A percentile compares a stretch with the other conserved stretches of the same genome.
Evolutionary conservation across 1,284 basidiomycete genomes (phyloP).

Genomic region (Xerocomus minutiporus): DNA sequence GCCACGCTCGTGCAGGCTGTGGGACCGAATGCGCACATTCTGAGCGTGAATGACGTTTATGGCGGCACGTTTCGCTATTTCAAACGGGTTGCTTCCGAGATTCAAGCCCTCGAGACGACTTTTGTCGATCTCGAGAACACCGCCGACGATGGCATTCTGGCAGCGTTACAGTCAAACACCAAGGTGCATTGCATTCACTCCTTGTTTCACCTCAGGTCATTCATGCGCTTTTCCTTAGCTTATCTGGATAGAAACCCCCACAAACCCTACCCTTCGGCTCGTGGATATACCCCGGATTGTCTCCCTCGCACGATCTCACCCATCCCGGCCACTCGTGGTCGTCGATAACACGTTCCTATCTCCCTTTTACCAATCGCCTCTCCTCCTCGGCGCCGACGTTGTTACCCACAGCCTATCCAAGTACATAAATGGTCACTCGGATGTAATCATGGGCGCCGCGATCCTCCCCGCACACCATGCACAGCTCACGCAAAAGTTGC

Average conservation of each 20-base stretch:
- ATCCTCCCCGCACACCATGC: constrained; percentile 62
- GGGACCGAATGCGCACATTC: constrained; percentile 71
- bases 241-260: constrained; percentile 96
- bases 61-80: constrained; percentile 91
- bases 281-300: constrained; percentile 72
- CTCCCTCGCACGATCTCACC: constrained; percentile 54
- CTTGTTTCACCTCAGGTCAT: background rate
- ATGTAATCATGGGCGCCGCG: constrained; percentile 84
- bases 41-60: constrained; percentile 90
- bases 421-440: constrained; percentile 92
- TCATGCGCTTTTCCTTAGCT: constrained; percentile 45
- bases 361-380: constrained; percentile 87
- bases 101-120: constrained; percentile 71
- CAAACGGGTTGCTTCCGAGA: constrained; percentile 67
- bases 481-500: constrained; percentile 50
- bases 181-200: constrained; percentile 51
- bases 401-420: constrained; percentile 83
- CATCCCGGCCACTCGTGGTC: constrained; percentile 67
- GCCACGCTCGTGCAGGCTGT: constrained; percentile 79
- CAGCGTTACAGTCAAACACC: constrained; percentile 72
- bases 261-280: constrained; percentile 90
- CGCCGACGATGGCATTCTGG: constrained; percentile 60
- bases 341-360: constrained; percentile 93
- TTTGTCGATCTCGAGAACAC: constrained; percentile 82
- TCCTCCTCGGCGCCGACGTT: constrained; percentile 81